phyloP scores from a whole-genome alignment of 129 eudicot species.

The Calendula officinalis region DNA sequence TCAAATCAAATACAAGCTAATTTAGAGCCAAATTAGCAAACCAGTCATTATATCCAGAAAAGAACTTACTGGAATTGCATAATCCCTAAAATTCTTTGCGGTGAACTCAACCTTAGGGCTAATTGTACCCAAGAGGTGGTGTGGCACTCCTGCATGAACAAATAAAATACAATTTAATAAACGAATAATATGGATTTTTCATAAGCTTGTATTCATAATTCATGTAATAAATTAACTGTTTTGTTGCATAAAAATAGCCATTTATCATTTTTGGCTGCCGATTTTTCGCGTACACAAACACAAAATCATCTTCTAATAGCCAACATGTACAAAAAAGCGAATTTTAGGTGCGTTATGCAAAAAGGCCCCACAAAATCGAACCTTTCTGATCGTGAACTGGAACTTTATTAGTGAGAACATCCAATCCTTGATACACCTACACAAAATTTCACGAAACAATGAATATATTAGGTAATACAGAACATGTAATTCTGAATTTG shows the following conservation, averaged over 20 bases:
- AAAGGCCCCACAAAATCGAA: background rate
- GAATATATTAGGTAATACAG: background rate
- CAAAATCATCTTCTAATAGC: no score
- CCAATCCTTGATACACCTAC: conserved; percentile 77
- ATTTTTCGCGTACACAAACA: no score
- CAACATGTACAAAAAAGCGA: no score
- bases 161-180: background rate
- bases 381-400: conserved; percentile 76
- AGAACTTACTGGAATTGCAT: conserved; percentile 58
- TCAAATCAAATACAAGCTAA: background rate
- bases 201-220: background rate
- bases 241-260: no score
- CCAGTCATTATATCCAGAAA: background rate
- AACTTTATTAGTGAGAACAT: conserved; percentile 92
- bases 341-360: background rate
- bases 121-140: conserved; percentile 85
- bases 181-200: background rate
- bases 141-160: conserved; percentile 64
- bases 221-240: no score
- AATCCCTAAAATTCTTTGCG: conserved; percentile 77
- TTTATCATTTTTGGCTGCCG: no score
- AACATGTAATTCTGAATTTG: background rate
- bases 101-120: conserved; percentile 78
- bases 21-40: background rate
- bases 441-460: background rate